Base-by-base conservation (phyloP, 768 basidiomycete species). In the Tylopilus plumbeoviolaceoides region DNA sequence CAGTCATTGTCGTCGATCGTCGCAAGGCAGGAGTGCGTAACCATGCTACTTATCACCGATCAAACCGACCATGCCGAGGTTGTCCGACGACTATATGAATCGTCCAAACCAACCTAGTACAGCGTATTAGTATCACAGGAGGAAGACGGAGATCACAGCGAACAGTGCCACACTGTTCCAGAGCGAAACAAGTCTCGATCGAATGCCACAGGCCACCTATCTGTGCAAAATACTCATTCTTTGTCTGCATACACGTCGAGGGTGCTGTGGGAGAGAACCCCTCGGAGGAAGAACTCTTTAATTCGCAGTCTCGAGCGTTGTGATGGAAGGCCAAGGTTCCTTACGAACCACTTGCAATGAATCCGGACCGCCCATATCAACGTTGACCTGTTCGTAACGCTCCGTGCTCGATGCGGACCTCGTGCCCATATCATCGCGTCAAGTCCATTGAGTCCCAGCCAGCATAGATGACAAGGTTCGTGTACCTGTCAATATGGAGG, bases 401-500 rank as follows among this genome's bases (percentile, higher is more conserved):
- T 58, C 55, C 46, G 30, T 50, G 44, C 27, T 14, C 31, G 3
- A 14, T 30, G 14, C 46, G 42, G 48, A 7, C 50, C 48, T 49
- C 45, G 52, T 51, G 42, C 38, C 3, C 8, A 18, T 33, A 18
- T 30, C 28, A 10, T 9, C 1, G 10, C 28, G 23, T 21, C 5
- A 15, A 42, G 15, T 36, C 6, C 35, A 3, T 35, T 23, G 23
- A 23, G 23, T 23, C 23, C 23, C 23, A 3, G 23, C 23, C 23
- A 23, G 35, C 35, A 35, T 35, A 11, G 11, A 35, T 35, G 17
- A 42, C 52, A 53, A 54, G 44, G 46, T 53, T 54, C 27, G 23
- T 5, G 54, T 62, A 33, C 42, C 54, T 46, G 36, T 7, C 46
- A 17, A 36, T 44, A 61, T 67, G 67, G 53, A 69, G 54, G 44